Conservation (phyloP, 1,284 basidiomycete species). For the Fomitopsis betulina region DNA sequence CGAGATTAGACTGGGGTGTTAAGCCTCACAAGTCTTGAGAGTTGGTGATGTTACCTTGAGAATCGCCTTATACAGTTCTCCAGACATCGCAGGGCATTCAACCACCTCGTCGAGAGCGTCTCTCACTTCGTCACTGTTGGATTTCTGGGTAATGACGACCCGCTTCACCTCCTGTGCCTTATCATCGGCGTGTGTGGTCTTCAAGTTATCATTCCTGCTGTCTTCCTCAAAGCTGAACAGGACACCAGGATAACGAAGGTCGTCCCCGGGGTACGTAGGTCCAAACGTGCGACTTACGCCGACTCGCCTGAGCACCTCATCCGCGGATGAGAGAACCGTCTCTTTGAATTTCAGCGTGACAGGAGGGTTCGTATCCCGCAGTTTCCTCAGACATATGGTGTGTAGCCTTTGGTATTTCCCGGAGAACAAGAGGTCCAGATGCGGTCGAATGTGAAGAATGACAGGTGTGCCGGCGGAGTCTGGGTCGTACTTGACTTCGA, state of each 20-base stretch:
- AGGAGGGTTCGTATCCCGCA: constrained; percentile 59
- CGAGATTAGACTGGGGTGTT: neutral
- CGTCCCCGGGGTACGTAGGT: constrained; percentile 79
- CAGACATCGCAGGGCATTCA: constrained; percentile 61
- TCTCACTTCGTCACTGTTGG: constrained; percentile 44
- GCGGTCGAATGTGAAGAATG: constrained; percentile 72
- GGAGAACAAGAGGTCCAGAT: constrained; percentile 78
- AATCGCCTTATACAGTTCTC: constrained; percentile 63
- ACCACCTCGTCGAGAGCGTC: constrained; percentile 67
- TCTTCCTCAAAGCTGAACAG: constrained; percentile 79
- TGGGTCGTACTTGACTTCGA: constrained; percentile 81
- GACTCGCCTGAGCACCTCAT: constrained; percentile 58
- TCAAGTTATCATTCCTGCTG: constrained; percentile 45
- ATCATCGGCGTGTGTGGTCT: constrained; percentile 46
- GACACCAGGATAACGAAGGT: constrained; percentile 77
- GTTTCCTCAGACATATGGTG: constrained; percentile 65
- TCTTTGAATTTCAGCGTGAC: constrained; percentile 70
- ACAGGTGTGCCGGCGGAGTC: constrained; percentile 73
- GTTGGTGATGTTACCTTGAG: constrained; percentile 51
- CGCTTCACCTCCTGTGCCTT: constrained; percentile 70
- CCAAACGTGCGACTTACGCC: constrained; percentile 75
- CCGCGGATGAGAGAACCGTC: constrained; percentile 51
- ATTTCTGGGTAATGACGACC: constrained; percentile 69
- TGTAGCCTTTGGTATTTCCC: constrained; percentile 71
- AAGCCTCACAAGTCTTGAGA: neutral